phyloP scores from a whole-genome alignment of 345 rosid genomes.

The Dimocarpus longan region DNA sequence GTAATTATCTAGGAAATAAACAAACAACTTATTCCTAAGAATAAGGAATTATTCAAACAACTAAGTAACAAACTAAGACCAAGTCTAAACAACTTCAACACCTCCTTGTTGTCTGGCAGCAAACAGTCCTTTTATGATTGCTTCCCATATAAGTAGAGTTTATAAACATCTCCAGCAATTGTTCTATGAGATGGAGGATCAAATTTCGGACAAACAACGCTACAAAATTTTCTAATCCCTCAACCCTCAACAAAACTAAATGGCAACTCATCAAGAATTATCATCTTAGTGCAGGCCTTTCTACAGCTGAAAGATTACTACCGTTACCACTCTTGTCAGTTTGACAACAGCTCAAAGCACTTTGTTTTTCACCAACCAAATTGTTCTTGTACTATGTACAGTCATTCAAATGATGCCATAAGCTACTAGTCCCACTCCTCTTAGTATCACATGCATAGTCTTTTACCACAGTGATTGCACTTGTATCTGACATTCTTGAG shows the following conservation, averaged over 20 bases:
- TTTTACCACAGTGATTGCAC: neutral
- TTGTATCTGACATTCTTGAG: neutral
- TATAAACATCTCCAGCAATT: neutral
- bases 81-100: too few species aligned
- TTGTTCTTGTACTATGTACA: neutral
- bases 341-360: neutral
- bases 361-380: neutral
- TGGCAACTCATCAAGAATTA: too few species aligned
- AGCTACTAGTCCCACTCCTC: neutral
- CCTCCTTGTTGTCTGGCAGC: too few species aligned
- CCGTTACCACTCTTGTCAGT: neutral
- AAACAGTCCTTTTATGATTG: neutral
- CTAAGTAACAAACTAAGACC: too few species aligned
- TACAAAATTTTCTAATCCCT: too few species aligned
- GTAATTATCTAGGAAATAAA: too few species aligned
- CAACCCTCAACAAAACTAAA: too few species aligned
- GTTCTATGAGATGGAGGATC: neutral
- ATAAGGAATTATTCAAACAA: too few species aligned
- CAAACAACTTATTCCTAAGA: too few species aligned
- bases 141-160: neutral
- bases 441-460: neutral
- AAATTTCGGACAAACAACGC: neutral
- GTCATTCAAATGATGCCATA: neutral
- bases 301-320: neutral
- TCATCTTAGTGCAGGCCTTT: too few species aligned